Evolutionary conservation across 1,139 yeast genomes (phyloP).

Genomic region (Suhomyces wounanorum): DNA sequence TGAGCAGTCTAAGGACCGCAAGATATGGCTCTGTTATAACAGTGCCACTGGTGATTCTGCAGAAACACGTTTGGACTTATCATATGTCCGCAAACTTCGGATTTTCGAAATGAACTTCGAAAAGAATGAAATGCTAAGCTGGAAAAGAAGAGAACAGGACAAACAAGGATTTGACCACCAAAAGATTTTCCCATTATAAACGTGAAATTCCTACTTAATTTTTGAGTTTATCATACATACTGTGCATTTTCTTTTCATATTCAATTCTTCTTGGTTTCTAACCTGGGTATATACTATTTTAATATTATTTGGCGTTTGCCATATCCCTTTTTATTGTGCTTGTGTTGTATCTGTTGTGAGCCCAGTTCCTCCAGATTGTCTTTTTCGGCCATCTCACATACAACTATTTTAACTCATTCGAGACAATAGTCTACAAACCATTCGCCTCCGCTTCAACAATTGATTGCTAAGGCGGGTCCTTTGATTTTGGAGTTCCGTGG

Average conservation of each 20-base stretch:
- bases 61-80: constrained; percentile 25
- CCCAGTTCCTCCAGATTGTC: neutral
- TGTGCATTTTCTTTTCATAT: neutral
- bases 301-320: neutral
- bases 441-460: neutral
- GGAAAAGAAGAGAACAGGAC: constrained; percentile 40
- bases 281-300: constrained; percentile 5
- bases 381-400: neutral
- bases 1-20: constrained; percentile 16
- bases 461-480: neutral
- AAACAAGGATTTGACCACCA: constrained; percentile 38
- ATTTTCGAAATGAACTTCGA: constrained; percentile 38
- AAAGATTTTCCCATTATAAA: constrained; percentile 22
- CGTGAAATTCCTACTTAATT: neutral
- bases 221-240: neutral
- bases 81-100: constrained; percentile 37
- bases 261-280: constrained; percentile 11
- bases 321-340: neutral
- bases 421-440: neutral
- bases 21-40: constrained; percentile 45
- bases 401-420: neutral
- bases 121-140: constrained; percentile 32
- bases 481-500: neutral
- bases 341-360: neutral
- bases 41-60: constrained; percentile 45